Evolutionary conservation across 352 stramenopile genomes (phyloP), one percentile per base, ranked within the genome.

Genomic region (Phytophthora rubi): DNA sequence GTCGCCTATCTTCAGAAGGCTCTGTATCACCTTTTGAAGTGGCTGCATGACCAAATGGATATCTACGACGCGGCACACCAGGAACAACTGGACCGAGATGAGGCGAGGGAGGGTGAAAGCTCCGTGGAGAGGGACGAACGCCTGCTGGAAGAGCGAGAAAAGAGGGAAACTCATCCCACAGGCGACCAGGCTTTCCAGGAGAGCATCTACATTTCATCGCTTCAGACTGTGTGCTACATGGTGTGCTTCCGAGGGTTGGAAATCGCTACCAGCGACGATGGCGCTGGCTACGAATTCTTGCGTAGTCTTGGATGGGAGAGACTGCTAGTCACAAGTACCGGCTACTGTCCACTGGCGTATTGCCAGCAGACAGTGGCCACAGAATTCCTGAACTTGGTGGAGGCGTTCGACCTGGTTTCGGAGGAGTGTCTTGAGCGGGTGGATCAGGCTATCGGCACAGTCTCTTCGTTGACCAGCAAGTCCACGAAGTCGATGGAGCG

Each of bases 201-300:
- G 62, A 86, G 73, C 55, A 95, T 90, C 56, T 94, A 84, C 74
- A 84, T 94, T 56, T 92, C 85, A 0, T 89, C 86, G 45, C 75
- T 98, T 39, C 97, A 99, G 79, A 97, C 97, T 15, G 94, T 97
- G 39, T 99, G 98, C 81, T 99, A 99, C 80, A 91, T 99, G 47
- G 86, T 99, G 75, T 99, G 97, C 71, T 99, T 99, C 71, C 90
- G 96, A 39, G 96, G 96, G n/a, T 76, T 94, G 39, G 89, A 96
- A 69, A 81, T 98, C 54, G 73, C 91, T 76, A 75, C 90, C 52
- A 80, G 59, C 32, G 81, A 88, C 23, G 82, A 85, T 30, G 70
- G 74, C 12, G 66, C 65, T 28, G 82, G 88, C 23, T 95, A 94
- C 64, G 84, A 91, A 12, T 95, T 94, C 58, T 64, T 95, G 70